Evolutionary conservation across 2,329 filamentous ascomycete genomes (phyloP).

Genomic region (Fusarium sp.): DNA sequence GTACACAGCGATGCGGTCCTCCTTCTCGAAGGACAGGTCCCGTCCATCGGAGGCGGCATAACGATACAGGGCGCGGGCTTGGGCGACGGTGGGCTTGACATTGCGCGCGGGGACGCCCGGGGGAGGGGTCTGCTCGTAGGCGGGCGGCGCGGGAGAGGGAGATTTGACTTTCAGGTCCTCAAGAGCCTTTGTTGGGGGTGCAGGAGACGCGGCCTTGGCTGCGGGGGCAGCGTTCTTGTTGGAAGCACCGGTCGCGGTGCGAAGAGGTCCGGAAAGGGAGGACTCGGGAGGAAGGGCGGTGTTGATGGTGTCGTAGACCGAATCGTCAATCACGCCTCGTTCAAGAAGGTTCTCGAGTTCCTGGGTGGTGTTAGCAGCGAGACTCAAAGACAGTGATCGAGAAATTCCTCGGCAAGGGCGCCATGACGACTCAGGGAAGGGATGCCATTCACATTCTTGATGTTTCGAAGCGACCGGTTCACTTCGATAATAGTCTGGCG

Average conservation of each 20-base stretch:
- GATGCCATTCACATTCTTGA: conserved; percentile 78
- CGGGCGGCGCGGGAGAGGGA: conserved; percentile 62
- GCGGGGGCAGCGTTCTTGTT: conserved; percentile 51
- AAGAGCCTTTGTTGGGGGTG: conserved; percentile 58
- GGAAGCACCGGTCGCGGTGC: conserved; percentile 57
- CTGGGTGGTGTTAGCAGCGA: conserved; percentile 61
- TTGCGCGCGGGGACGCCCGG: conserved; percentile 60
- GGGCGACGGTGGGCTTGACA: conserved; percentile 74
- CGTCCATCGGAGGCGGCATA: conserved; percentile 86
- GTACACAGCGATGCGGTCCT: conserved; percentile 84
- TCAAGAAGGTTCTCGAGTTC: conserved; percentile 93
- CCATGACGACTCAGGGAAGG: not conserved
- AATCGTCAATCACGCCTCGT: conserved; percentile 82
- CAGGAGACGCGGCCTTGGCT: conserved; percentile 49
- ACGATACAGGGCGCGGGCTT: conserved; percentile 86
- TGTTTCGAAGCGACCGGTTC: conserved; percentile 88
- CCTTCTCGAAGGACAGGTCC: conserved; percentile 84
- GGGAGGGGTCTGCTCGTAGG: conserved; percentile 66
- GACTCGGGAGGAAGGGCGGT: conserved; percentile 81
- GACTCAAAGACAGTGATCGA: not conserved
- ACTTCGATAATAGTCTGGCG: conserved; percentile 76
- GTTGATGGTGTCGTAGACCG: conserved; percentile 82
- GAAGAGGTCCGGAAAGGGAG: conserved; percentile 67
- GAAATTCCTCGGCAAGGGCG: too few species aligned
- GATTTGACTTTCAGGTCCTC: conserved; percentile 59